A percentile compares a stretch with the other conserved stretches of the same genome.
Evolutionary conservation across 2,329 filamentous ascomycete genomes (phyloP).

Genomic region (Paramyrothecium roridum): DNA sequence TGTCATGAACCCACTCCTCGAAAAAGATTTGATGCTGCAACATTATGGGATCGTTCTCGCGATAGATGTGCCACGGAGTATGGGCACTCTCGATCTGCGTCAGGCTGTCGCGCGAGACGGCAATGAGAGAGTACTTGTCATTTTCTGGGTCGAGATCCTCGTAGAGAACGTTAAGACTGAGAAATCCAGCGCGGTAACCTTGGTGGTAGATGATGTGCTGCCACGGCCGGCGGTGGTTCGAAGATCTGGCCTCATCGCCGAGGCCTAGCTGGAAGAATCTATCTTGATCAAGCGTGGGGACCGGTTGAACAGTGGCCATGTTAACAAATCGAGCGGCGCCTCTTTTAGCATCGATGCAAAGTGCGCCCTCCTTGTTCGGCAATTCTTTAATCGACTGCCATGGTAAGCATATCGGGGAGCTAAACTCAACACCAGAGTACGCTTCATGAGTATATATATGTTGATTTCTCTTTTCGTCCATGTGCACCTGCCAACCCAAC

Average conservation of each 20-base stretch:
- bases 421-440: background rate
- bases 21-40: background rate
- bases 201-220: background rate
- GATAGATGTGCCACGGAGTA: background rate
- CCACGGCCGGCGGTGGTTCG: background rate
- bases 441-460: background rate
- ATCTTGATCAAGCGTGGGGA: background rate
- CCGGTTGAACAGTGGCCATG: background rate
- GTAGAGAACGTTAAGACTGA: background rate
- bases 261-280: background rate
- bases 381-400: background rate
- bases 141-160: background rate
- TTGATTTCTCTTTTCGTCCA: background rate
- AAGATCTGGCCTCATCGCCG: background rate
- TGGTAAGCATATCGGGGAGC: background rate
- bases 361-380: background rate
- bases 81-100: background rate
- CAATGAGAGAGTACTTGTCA: background rate
- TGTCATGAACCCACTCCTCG: background rate
- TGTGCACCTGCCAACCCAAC: background rate
- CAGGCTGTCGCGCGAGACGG: background rate
- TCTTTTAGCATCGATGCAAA: background rate
- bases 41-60: background rate
- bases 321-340: background rate
- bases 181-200: background rate